phyloP scores from a whole-genome alignment of 2,329 filamentous ascomycete genomes.

The Fragosphaeria purpurea region DNA sequence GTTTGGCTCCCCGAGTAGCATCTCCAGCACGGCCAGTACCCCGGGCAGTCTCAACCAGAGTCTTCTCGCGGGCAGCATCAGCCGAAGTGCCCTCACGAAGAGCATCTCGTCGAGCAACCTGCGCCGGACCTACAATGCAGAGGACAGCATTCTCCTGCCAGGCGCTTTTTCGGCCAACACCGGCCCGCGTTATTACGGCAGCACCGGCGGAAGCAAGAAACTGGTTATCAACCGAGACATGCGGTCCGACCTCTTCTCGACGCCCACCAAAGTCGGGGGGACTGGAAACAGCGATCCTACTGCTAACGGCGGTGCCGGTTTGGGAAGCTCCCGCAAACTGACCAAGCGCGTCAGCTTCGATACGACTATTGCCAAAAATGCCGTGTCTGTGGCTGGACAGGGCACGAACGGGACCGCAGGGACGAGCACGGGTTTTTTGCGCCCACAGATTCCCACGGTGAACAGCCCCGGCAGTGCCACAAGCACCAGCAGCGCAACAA shows the following conservation, averaged over 20 bases:
- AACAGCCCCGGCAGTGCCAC: constrained; percentile 33
- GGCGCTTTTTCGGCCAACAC: constrained; percentile 70
- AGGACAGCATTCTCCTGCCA: constrained; percentile 78
- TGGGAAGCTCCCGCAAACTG: constrained; percentile 41
- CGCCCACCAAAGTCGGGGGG: constrained; percentile 44
- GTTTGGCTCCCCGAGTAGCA: constrained; percentile 71
- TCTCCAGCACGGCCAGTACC: constrained; percentile 57
- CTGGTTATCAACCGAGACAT: constrained; percentile 85
- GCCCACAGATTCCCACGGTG: constrained; percentile 35
- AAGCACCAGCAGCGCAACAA: background rate
- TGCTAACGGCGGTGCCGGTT: constrained; percentile 22
- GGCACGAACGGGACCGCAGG: background rate
- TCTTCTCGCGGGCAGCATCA: constrained; percentile 55
- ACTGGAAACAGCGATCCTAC: background rate
- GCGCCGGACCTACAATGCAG: constrained; percentile 67
- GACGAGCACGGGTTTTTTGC: constrained; percentile 47
- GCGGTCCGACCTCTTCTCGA: constrained; percentile 59
- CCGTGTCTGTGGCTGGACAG: constrained; percentile 7
- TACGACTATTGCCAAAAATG: constrained; percentile 42
- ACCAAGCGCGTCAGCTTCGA: constrained; percentile 93
- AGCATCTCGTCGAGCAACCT: constrained; percentile 83
- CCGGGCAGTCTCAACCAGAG: constrained; percentile 55
- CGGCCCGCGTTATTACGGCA: constrained; percentile 54
- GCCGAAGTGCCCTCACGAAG: constrained; percentile 61
- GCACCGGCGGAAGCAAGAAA: constrained; percentile 69